These are phyloP conservation scores for Fusarium udum DNA, from an alignment of 2,329 filamentous ascomycete species.

Conservation along the genomic window DNA sequence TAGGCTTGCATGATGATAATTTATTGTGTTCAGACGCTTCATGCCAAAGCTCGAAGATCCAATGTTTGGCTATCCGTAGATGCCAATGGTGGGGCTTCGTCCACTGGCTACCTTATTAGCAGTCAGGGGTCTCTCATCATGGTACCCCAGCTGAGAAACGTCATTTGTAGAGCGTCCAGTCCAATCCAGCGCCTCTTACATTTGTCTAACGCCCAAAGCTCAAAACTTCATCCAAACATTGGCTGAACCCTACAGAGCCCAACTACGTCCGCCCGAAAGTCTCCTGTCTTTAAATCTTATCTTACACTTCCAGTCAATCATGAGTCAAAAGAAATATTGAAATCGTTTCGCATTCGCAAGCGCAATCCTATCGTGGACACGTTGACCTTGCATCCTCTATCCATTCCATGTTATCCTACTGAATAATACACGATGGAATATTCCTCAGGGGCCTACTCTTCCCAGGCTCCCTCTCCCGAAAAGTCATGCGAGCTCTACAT, in stretches of 20 bases:
- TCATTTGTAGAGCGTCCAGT: slow-evolving; percentile 30
- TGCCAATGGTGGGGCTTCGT: slow-evolving; percentile 5
- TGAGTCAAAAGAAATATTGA: slow-evolving; percentile 19
- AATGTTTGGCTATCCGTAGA: neutral
- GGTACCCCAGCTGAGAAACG: slow-evolving; percentile 36
- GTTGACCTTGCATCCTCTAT: slow-evolving; percentile 18
- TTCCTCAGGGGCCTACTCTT: slow-evolving; percentile 55
- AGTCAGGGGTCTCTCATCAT: slow-evolving; percentile 22
- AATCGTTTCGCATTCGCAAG: slow-evolving; percentile 12
- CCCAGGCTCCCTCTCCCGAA: slow-evolving; percentile 60
- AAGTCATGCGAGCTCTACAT: slow-evolving; percentile 82
- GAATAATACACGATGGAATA: slow-evolving; percentile 58
- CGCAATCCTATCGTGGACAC: slow-evolving; percentile 7
- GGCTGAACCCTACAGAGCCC: slow-evolving; percentile 18
- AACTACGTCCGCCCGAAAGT: neutral
- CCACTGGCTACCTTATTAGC: slow-evolving; percentile 1
- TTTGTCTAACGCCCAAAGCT: slow-evolving; percentile 34
- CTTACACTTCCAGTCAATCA: slow-evolving; percentile 2
- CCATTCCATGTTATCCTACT: slow-evolving; percentile 11
- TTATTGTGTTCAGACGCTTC: neutral
- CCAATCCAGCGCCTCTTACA: slow-evolving; percentile 22
- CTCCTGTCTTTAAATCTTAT: neutral
- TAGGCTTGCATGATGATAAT: neutral
- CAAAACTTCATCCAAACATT: slow-evolving; percentile 28
- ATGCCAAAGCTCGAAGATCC: neutral